phyloP scores from a whole-genome alignment of 257 asterid genomes.

The Perilla frutescens region DNA sequence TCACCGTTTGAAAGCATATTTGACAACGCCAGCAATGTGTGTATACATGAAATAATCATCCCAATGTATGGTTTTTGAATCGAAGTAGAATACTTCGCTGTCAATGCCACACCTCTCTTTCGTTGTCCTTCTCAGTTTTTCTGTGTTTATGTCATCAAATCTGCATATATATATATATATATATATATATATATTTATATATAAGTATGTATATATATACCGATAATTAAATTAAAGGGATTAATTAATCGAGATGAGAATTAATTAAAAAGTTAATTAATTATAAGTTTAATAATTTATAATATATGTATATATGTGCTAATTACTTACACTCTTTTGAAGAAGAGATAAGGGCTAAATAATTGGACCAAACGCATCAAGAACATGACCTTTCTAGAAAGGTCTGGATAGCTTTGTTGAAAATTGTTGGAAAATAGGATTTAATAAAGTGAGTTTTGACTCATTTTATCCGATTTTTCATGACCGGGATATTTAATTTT shows the following conservation, averaged over 20 bases:
- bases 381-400: constrained; percentile 45
- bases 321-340: constrained; percentile 63
- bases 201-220: too few species aligned
- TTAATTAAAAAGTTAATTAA: too few species aligned
- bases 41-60: constrained; percentile 62
- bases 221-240: too few species aligned
- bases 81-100: constrained; percentile 48
- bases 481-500: too few species aligned
- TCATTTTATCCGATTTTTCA: too few species aligned
- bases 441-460: too few species aligned
- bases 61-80: constrained; percentile 58
- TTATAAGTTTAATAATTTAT: too few species aligned
- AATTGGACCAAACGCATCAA: constrained; percentile 51
- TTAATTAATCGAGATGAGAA: too few species aligned
- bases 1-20: constrained; percentile 42
- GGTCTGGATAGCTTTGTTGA: constrained; percentile 31
- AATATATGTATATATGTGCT: not conserved
- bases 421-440: too few species aligned
- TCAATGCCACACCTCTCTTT: constrained; percentile 22
- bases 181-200: not conserved
- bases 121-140: constrained; percentile 43
- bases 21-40: constrained; percentile 59
- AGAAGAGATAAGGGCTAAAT: constrained; percentile 58
- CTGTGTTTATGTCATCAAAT: constrained; percentile 65
- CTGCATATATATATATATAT: constrained; percentile 43